These are phyloP conservation scores for Malus asiatica DNA, from an alignment of 306 rosid genomes.

Conservation along the genomic window DNA sequence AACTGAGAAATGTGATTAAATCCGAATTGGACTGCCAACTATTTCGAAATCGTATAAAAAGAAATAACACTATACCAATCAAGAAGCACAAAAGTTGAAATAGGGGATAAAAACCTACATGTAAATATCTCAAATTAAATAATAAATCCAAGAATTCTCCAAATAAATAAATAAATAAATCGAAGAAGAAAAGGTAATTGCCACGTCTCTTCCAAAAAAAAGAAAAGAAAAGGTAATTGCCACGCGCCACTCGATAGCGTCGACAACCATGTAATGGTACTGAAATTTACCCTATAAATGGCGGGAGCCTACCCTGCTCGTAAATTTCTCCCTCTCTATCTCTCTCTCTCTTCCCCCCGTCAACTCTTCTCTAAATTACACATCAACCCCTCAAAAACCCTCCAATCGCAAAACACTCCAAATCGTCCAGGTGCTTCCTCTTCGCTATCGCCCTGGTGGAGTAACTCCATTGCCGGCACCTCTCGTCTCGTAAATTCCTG, in stretches of 20 bases:
- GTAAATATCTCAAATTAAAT: neutral
- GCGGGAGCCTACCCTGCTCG: conserved; percentile 30
- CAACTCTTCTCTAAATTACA: conserved; percentile 22
- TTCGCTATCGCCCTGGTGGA: neutral
- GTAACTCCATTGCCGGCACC: neutral
- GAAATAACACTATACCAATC: too few species aligned
- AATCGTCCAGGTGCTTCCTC: conserved; percentile 7
- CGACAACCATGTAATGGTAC: conserved; percentile 1
- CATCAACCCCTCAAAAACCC: conserved; percentile 37
- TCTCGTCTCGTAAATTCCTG: neutral
- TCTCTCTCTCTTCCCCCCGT: conserved; percentile 1
- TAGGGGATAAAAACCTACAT: neutral
- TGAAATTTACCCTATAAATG: conserved; percentile 40
- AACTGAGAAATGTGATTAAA: too few species aligned
- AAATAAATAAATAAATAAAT: neutral
- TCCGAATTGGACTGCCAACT: too few species aligned
- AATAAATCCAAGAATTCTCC: neutral
- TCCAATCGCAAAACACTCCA: conserved; percentile 8
- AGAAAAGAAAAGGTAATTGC: neutral
- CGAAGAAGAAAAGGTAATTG: neutral
- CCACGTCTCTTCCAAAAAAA: conserved; percentile 17
- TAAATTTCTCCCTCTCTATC: neutral
- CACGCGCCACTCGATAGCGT: conserved; percentile 36
- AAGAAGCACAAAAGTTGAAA: too few species aligned
- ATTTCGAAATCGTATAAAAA: too few species aligned